Conservation (phyloP, 208 protist genomes). For the Zelonia costaricensis region DNA sequence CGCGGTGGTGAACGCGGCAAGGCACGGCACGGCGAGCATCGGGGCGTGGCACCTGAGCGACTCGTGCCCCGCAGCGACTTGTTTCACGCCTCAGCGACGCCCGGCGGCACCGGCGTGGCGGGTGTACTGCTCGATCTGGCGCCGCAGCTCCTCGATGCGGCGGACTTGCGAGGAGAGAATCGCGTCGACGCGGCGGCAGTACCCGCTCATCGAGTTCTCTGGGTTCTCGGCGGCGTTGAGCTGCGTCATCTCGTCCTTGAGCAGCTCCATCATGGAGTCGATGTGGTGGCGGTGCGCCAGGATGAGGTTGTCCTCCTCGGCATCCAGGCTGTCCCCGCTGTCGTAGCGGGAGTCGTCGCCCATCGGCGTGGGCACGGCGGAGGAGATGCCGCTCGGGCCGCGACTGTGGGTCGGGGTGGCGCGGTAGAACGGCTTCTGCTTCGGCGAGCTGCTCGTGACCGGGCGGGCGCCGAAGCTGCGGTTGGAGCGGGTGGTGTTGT, state of each 20-base stretch:
- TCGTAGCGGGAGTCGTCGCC: constrained; percentile 58
- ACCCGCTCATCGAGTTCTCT: constrained; percentile 84
- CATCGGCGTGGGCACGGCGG: constrained; percentile 29
- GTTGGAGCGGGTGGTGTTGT: constrained; percentile 38
- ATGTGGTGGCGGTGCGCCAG: constrained; percentile 91
- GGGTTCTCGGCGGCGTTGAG: constrained; percentile 91
- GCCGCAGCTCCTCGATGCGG: constrained; percentile 78
- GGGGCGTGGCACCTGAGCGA: too few relatives aligned
- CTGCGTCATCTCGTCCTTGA: constrained; percentile 94
- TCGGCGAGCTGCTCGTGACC: constrained; percentile 17
- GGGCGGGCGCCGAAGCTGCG: constrained; percentile 35
- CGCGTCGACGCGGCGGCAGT: constrained; percentile 87
- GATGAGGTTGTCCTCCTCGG: constrained; percentile 92
- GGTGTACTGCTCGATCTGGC: constrained; percentile 73
- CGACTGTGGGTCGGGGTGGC: constrained; percentile 37
- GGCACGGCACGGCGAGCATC: too few relatives aligned
- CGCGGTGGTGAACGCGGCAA: too few relatives aligned
- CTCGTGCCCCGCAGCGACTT: not conserved
- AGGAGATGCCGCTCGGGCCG: constrained; percentile 38
- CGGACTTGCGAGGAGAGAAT: constrained; percentile 75
- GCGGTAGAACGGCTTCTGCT: constrained; percentile 47
- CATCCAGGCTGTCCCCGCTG: constrained; percentile 83
- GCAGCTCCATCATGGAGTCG: constrained; percentile 92
- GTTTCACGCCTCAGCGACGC: not conserved
- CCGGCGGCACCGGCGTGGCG: constrained; percentile 42